Conservation (phyloP, 1,284 basidiomycete species). For the Trametes hirsuta region DNA sequence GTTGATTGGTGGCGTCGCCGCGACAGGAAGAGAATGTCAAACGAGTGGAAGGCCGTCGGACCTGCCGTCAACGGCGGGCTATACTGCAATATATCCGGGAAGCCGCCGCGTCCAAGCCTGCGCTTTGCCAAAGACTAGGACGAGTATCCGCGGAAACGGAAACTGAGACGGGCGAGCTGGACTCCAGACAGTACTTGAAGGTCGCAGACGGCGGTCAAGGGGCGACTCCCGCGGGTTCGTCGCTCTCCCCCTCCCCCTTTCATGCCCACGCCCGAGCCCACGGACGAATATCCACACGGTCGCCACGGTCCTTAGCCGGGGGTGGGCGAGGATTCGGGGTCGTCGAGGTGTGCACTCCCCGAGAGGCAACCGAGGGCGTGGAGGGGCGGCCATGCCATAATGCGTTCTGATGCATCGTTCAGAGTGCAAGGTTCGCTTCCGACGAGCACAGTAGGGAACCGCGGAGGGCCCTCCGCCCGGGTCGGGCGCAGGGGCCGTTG, state of each 20-base stretch:
- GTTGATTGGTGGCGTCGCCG: neutral
- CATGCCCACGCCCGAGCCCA: neutral
- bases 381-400: slow-evolving; percentile 9
- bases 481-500: neutral
- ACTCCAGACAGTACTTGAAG: neutral
- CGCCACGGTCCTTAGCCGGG: neutral
- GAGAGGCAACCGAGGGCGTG: neutral
- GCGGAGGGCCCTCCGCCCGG: neutral
- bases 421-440: neutral
- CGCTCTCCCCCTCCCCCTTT: neutral
- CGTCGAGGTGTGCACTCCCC: too few species aligned
- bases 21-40: neutral
- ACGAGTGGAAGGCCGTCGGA: slow-evolving; percentile 5
- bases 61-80: neutral
- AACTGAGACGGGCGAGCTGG: neutral
- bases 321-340: too few species aligned
- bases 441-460: neutral
- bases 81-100: neutral
- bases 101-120: neutral
- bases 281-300: neutral
- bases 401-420: neutral
- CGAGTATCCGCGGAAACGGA: neutral
- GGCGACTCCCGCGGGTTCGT: neutral
- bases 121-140: neutral
- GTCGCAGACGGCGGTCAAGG: neutral